These are phyloP conservation scores for Colletotrichum limetticola DNA, from an alignment of 2,329 filamentous ascomycete species.

Conservation along the genomic window DNA sequence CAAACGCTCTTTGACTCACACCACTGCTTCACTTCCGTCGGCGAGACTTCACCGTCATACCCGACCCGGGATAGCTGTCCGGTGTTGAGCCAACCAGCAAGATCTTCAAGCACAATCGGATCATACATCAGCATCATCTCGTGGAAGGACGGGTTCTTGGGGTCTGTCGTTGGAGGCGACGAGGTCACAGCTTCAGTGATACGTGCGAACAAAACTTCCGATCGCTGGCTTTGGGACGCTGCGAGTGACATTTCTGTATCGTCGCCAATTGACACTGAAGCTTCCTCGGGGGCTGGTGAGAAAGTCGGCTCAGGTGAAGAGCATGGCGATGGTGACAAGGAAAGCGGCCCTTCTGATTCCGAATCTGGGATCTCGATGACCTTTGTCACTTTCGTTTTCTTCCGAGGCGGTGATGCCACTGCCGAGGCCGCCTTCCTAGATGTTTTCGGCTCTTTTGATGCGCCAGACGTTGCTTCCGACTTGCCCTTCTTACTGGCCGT, in stretches of 20 bases:
- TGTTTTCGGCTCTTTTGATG: conserved; percentile 37
- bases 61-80: conserved; percentile 72
- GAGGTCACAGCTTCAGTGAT: conserved; percentile 67
- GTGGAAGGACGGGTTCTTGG: conserved; percentile 76
- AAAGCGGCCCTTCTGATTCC: conserved; percentile 51
- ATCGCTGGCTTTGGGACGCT: conserved; percentile 51
- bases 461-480: conserved; percentile 8
- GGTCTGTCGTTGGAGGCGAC: conserved; percentile 60
- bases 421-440: conserved; percentile 35
- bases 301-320: conserved; percentile 52
- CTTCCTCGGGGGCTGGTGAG: conserved; percentile 53
- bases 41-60: conserved; percentile 72
- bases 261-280: conserved; percentile 56
- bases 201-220: conserved; percentile 56
- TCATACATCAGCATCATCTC: conserved; percentile 96
- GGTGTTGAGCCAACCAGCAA: conserved; percentile 84
- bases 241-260: conserved; percentile 56
- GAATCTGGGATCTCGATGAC: conserved; percentile 64
- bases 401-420: conserved; percentile 41
- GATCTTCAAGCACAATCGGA: conserved; percentile 86
- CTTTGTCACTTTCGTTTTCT: conserved; percentile 37
- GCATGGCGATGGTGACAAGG: conserved; percentile 43
- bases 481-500: conserved; percentile 6
- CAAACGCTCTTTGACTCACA: conserved; percentile 89
- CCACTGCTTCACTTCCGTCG: conserved; percentile 83